Percentiles rank a stretch among this genome's conserved stretches.
phyloP scores from a whole-genome alignment of 495 filamentous ascomycete species.

The Hypomontagnella monticulosa region DNA sequence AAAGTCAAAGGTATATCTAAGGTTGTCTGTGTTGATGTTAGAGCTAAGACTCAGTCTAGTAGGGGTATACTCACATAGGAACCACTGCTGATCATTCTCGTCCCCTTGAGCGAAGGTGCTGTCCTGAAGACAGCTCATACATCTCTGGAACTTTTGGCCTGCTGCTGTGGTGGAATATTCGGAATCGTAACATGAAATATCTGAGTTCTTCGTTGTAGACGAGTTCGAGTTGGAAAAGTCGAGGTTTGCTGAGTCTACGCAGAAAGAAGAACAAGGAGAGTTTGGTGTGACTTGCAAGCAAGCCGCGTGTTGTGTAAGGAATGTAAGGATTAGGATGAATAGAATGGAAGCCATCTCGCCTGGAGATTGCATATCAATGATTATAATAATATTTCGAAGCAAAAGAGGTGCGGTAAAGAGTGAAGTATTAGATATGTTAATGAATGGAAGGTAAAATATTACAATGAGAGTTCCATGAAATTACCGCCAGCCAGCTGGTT shows the following conservation, averaged over 20 bases:
- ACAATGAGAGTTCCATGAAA: conserved; percentile 21
- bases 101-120: conserved; percentile 54
- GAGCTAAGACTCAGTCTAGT: conserved; percentile 1
- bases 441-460: conserved; percentile 20
- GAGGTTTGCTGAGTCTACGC: conserved; percentile 50
- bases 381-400: background rate
- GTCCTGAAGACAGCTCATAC: conserved; percentile 61
- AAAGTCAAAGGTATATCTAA: conserved; percentile 55
- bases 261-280: conserved; percentile 60
- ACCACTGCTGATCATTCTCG: conserved; percentile 63
- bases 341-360: conserved; percentile 41
- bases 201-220: conserved; percentile 54
- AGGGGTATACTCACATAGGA: conserved; percentile 55
- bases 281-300: conserved; percentile 61
- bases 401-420: conserved; percentile 11
- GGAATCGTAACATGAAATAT: conserved; percentile 58
- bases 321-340: conserved; percentile 30
- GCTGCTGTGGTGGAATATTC: conserved; percentile 44
- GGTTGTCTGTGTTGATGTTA: conserved; percentile 52
- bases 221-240: conserved; percentile 57
- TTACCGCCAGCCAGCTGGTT: conserved; percentile 41
- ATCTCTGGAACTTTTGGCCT: conserved; percentile 58
- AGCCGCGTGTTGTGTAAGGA: conserved; percentile 40
- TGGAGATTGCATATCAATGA: conserved; percentile 22
- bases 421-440: conserved; percentile 12